Conservation (phyloP, 192 early-diverging fungal species). For the Backusella parvicylindrica region DNA sequence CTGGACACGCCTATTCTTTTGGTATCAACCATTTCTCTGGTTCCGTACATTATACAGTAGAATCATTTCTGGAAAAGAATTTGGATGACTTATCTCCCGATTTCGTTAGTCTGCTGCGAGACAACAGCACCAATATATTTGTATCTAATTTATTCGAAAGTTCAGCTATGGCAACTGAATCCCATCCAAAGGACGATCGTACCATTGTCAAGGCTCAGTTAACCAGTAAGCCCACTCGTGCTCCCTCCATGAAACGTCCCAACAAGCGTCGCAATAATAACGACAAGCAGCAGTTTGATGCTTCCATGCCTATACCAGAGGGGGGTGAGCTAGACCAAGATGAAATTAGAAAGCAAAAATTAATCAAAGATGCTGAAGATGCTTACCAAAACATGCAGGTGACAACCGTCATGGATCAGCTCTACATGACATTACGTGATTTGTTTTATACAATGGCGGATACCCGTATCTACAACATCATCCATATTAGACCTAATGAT, state of each 20-base stretch:
- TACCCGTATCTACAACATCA: slow-evolving; percentile 79
- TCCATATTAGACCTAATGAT: slow-evolving; percentile 78
- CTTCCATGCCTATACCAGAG: slow-evolving; percentile 7
- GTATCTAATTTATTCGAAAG: slow-evolving; percentile 71
- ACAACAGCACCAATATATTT: slow-evolving; percentile 70
- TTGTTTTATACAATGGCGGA: slow-evolving; percentile 72
- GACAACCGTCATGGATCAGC: slow-evolving; percentile 52
- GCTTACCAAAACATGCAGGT: slow-evolving; percentile 39
- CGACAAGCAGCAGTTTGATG: not conserved
- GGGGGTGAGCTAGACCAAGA: slow-evolving; percentile 29
- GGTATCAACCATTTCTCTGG: slow-evolving; percentile 75
- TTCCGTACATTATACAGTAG: slow-evolving; percentile 73
- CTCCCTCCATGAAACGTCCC: slow-evolving; percentile 60
- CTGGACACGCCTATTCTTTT: slow-evolving; percentile 47
- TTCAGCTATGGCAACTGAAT: slow-evolving; percentile 66
- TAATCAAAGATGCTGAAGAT: slow-evolving; percentile 24
- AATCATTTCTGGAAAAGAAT: slow-evolving; percentile 79
- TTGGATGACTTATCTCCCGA: slow-evolving; percentile 69
- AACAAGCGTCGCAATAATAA: slow-evolving; percentile 25
- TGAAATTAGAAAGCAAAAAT: slow-evolving; percentile 25
- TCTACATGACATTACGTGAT: slow-evolving; percentile 68
- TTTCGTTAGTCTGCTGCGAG: slow-evolving; percentile 78
- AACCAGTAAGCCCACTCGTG: slow-evolving; percentile 67
- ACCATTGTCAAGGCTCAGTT: slow-evolving; percentile 77
- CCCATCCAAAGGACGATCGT: slow-evolving; percentile 72